Conservation (phyloP, 2,329 filamentous ascomycete species). For the Neospermospora avenae region DNA sequence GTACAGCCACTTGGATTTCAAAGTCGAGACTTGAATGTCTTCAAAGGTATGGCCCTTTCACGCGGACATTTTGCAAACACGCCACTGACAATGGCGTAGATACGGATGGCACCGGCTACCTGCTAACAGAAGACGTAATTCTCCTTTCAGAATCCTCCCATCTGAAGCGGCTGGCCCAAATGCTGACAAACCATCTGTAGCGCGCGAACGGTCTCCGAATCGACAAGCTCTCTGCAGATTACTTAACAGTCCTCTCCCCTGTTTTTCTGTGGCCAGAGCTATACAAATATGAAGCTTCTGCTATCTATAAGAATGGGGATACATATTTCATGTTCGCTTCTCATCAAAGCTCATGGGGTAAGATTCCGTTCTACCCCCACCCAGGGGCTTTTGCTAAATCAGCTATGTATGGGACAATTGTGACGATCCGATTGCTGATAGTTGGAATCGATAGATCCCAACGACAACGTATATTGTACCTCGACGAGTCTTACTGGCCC, state of each 20-base stretch:
- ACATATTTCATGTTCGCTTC: constrained; percentile 66
- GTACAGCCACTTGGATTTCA: constrained; percentile 35
- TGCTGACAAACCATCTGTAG: constrained; percentile 42
- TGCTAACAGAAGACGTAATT: constrained; percentile 60
- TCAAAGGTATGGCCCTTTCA: constrained; percentile 28
- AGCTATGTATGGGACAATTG: too few relatives aligned
- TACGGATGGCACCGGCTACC: constrained; percentile 56
- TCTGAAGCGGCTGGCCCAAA: constrained; percentile 28
- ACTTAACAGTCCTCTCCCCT: constrained; percentile 47
- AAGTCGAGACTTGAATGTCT: constrained; percentile 35
- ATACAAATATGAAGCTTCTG: constrained; percentile 53
- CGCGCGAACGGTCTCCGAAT: constrained; percentile 57
- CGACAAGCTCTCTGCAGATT: constrained; percentile 53
- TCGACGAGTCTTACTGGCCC: constrained; percentile 54
- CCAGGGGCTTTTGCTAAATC: too few relatives aligned
- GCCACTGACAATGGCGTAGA: constrained; percentile 42
- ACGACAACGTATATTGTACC: constrained; percentile 63
- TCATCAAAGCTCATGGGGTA: constrained; percentile 44
- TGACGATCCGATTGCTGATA: neutral
- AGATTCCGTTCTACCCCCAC: too few relatives aligned
- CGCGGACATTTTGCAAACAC: neutral
- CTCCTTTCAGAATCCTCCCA: neutral
- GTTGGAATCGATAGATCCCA: constrained; percentile 37
- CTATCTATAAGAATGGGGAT: constrained; percentile 56
- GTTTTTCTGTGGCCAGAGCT: constrained; percentile 49